Evolutionary conservation across 2,329 filamentous ascomycete species (phyloP).

Genomic region (Dothistroma pini): DNA sequence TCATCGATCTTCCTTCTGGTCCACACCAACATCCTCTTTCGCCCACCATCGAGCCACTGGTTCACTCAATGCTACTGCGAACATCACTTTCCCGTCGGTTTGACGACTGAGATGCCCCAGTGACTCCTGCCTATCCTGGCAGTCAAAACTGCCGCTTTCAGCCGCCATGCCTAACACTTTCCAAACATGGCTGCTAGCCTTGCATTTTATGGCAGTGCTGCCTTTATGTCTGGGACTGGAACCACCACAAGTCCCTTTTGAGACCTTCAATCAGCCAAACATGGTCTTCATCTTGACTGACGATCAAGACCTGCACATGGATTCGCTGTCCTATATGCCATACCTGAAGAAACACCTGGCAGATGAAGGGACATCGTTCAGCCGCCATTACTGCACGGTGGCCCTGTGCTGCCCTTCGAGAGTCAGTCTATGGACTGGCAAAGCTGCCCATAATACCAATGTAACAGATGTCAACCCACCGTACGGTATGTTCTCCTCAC

Average conservation of each 20-base stretch:
- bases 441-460: conserved; percentile 67
- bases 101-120: not conserved
- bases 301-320: conserved; percentile 62
- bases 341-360: conserved; percentile 54
- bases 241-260: not conserved
- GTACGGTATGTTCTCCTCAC: conserved; percentile 41
- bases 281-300: conserved; percentile 66
- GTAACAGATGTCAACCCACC: conserved; percentile 58
- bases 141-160: not conserved
- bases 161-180: not conserved
- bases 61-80: no score
- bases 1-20: not conserved
- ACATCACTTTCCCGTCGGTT: no score
- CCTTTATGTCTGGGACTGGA: not conserved
- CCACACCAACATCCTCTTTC: not conserved
- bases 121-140: not conserved
- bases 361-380: conserved; percentile 57
- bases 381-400: conserved; percentile 63
- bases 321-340: conserved; percentile 61
- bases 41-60: no score
- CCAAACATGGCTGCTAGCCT: not conserved
- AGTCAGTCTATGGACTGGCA: conserved; percentile 63
- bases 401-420: conserved; percentile 66
- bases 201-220: not conserved
- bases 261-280: conserved; percentile 44